Conservation (phyloP, 352 stramenopile genomes). For the Phytophthora citrophthora region DNA sequence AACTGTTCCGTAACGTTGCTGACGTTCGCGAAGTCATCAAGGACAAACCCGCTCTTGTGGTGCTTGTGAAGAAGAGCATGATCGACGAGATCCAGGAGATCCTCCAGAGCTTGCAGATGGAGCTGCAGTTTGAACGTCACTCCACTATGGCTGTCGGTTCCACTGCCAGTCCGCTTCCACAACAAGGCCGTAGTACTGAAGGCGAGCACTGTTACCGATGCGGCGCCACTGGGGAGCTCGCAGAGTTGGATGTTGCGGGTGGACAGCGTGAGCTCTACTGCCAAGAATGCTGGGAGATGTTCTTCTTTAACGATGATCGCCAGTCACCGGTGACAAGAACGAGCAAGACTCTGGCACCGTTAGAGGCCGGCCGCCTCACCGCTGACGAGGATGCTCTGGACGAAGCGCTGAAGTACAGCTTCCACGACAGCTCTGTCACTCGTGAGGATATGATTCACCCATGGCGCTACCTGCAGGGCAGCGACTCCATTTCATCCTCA, state of each 20-base stretch:
- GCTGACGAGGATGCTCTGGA: constrained; percentile 45
- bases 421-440: constrained; percentile 72
- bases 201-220: constrained; percentile 59
- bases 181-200: constrained; percentile 27
- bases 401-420: constrained; percentile 75
- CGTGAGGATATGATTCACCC: constrained; percentile 59
- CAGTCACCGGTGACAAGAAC: constrained; percentile 27
- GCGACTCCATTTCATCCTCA: constrained; percentile 50
- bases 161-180: constrained; percentile 19
- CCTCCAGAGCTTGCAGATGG: constrained; percentile 78
- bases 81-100: constrained; percentile 86
- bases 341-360: constrained; percentile 33
- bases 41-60: constrained; percentile 55
- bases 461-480: constrained; percentile 58
- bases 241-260: constrained; percentile 56
- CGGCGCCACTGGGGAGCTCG: constrained; percentile 57
- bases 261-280: constrained; percentile 62
- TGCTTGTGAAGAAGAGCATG: constrained; percentile 76
- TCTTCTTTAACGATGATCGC: constrained; percentile 67
- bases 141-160: constrained; percentile 66
- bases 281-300: constrained; percentile 79
- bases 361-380: constrained; percentile 21
- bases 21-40: constrained; percentile 67
- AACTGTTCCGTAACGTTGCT: constrained; percentile 48
- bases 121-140: constrained; percentile 79